These are phyloP conservation scores for Oenanthe javanica DNA, from an alignment of 140 eudicot genomes.

Conservation along the genomic window DNA sequence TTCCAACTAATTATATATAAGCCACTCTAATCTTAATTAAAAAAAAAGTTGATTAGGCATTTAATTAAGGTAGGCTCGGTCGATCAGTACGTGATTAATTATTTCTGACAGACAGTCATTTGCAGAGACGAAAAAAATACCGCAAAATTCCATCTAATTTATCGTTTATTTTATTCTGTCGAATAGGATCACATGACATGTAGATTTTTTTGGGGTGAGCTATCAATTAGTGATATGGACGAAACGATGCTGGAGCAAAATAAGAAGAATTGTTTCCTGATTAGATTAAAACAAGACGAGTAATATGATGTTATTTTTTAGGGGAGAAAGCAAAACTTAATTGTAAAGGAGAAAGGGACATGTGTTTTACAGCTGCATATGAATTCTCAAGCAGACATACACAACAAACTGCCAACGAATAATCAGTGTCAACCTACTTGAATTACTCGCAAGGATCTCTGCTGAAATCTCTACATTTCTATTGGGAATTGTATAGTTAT, in stretches of 20 bases:
- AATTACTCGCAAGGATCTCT: background rate
- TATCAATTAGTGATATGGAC: background rate
- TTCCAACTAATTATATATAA: background rate
- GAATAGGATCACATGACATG: background rate
- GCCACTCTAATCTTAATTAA: background rate
- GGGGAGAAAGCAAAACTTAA: background rate
- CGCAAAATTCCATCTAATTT: background rate
- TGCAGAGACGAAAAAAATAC: background rate
- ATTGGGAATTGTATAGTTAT: background rate
- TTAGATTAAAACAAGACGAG: background rate
- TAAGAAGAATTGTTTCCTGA: background rate
- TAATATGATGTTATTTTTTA: background rate
- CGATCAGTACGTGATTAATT: background rate
- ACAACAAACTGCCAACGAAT: background rate
- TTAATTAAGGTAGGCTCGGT: no score
- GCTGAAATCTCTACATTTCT: background rate
- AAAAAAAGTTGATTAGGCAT: background rate
- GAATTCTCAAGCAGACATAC: background rate
- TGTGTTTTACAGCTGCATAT: slow-evolving; percentile 4
- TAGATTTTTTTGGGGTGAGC: background rate
- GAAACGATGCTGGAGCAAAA: background rate
- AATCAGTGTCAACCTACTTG: slow-evolving; percentile 1
- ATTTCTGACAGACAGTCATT: background rate
- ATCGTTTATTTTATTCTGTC: background rate
- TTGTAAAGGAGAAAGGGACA: slow-evolving; percentile 3